phyloP scores from a whole-genome alignment of 2,329 filamentous ascomycete genomes.

The Pseudocercospora fuligena region DNA sequence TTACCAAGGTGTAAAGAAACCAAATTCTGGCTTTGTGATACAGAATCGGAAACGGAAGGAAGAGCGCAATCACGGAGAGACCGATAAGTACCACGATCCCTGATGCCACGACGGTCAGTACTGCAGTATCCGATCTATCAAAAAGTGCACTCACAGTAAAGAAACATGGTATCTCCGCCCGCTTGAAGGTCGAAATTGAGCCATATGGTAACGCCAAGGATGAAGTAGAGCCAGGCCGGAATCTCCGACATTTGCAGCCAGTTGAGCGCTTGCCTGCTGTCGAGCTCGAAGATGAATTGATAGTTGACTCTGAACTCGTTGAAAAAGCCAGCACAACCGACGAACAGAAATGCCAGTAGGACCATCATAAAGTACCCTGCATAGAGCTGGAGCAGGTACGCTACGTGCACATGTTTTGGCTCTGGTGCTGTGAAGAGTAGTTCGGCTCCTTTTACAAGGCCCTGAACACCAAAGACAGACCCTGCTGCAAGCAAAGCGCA shows the following conservation, averaged over 20 bases:
- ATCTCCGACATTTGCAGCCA: conserved; percentile 89
- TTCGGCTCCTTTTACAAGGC: conserved; percentile 46
- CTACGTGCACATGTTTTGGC: conserved; percentile 34
- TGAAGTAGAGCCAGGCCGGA: conserved; percentile 79
- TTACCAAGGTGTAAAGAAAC: conserved; percentile 61
- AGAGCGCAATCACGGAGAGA: conserved; percentile 71
- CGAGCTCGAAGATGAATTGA: conserved; percentile 86
- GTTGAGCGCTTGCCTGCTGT: conserved; percentile 77
- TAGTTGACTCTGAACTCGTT: conserved; percentile 88
- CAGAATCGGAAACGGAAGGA: conserved; percentile 71
- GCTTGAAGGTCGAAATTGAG: conserved; percentile 76
- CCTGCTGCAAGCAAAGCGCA: conserved; percentile 54
- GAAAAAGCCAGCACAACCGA: conserved; percentile 83
- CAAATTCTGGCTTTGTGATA: conserved; percentile 80
- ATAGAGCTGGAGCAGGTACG: conserved; percentile 68
- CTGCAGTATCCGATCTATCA: neutral
- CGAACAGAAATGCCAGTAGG: conserved; percentile 81
- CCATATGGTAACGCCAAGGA: conserved; percentile 81
- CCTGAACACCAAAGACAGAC: conserved; percentile 50
- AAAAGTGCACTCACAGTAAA: conserved; percentile 66
- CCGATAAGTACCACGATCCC: conserved; percentile 75
- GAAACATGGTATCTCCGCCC: conserved; percentile 69
- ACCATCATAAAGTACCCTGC: conserved; percentile 88
- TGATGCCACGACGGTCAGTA: neutral
- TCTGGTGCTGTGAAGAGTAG: conserved; percentile 15